Conservation (phyloP, 345 rosid species). For the Cardamine resedifolia region DNA sequence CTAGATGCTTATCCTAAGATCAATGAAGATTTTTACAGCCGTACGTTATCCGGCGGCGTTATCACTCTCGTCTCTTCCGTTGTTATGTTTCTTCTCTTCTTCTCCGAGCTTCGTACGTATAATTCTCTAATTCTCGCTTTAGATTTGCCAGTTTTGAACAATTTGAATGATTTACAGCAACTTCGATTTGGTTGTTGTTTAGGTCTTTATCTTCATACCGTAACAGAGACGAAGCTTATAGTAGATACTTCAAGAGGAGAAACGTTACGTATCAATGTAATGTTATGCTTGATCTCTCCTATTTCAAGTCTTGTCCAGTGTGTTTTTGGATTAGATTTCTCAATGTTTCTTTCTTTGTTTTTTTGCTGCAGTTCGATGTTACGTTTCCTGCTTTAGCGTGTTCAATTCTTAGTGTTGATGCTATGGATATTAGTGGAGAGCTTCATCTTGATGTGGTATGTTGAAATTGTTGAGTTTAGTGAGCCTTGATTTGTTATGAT, state of each 20-base stretch:
- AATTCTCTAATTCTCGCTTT: neutral
- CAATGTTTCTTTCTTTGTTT: conserved; percentile 10
- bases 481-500: neutral
- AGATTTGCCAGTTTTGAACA: neutral
- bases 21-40: conserved; percentile 96
- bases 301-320: neutral
- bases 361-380: conserved; percentile 73
- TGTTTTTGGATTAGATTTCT: conserved; percentile 7
- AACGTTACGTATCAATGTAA: conserved; percentile 83
- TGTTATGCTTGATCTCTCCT: conserved; percentile 17
- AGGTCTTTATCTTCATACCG: conserved; percentile 82
- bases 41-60: conserved; percentile 92
- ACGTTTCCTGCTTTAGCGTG: conserved; percentile 93
- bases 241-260: conserved; percentile 99
- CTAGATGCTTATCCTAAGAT: conserved; percentile 95
- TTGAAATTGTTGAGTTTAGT: conserved; percentile 1
- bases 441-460: conserved; percentile 96
- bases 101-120: conserved; percentile 85
- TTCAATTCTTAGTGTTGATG: conserved; percentile 90
- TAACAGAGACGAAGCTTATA: conserved; percentile 83
- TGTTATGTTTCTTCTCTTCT: conserved; percentile 90
- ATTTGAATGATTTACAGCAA: neutral
- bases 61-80: conserved; percentile 86
- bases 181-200: conserved; percentile 31
- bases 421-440: conserved; percentile 97